phyloP scores from a whole-genome alignment of 371 early-diverging fungal genomes.

The Syncephalastrum sp. region DNA sequence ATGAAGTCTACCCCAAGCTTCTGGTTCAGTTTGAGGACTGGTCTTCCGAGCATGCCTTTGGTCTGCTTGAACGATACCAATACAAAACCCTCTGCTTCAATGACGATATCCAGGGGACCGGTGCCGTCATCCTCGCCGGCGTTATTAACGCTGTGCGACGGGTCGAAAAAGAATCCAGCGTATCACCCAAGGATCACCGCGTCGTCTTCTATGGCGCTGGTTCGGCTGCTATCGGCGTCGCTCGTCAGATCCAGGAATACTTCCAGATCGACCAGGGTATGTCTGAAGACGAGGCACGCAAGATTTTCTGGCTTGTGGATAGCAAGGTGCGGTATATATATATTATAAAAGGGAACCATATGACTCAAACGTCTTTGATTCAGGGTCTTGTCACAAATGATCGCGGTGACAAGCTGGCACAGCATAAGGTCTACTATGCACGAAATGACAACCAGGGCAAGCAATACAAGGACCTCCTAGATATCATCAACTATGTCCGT shows the following conservation, averaged over 20 bases:
- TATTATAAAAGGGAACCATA: not conserved
- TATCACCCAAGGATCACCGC: constrained; percentile 69
- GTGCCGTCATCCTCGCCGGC: constrained; percentile 86
- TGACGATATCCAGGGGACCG: constrained; percentile 78
- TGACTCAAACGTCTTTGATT: not conserved
- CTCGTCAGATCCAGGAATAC: constrained; percentile 79
- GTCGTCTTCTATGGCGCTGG: constrained; percentile 91
- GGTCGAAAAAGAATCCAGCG: constrained; percentile 48
- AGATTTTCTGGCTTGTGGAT: constrained; percentile 86
- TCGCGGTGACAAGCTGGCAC: constrained; percentile 83
- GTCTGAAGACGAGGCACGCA: constrained; percentile 70
- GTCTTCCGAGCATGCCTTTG: constrained; percentile 85
- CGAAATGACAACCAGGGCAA: constrained; percentile 73
- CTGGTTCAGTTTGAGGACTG: constrained; percentile 95
- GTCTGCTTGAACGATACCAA: constrained; percentile 67
- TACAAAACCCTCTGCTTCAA: constrained; percentile 74
- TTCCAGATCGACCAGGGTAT: constrained; percentile 67
- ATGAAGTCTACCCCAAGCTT: constrained; percentile 68
- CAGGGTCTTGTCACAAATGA: constrained; percentile 75
- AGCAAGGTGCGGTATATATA: constrained; percentile 49
- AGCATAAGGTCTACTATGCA: constrained; percentile 83
- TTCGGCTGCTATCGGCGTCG: constrained; percentile 89
- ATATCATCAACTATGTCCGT: constrained; percentile 71
- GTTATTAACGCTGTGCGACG: constrained; percentile 85
- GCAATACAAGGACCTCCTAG: constrained; percentile 68